Percentiles rank a stretch among this genome's conserved stretches.
Evolutionary conservation across 2,329 filamentous ascomycete species (phyloP).

Genomic region (Elsinoe australis): DNA sequence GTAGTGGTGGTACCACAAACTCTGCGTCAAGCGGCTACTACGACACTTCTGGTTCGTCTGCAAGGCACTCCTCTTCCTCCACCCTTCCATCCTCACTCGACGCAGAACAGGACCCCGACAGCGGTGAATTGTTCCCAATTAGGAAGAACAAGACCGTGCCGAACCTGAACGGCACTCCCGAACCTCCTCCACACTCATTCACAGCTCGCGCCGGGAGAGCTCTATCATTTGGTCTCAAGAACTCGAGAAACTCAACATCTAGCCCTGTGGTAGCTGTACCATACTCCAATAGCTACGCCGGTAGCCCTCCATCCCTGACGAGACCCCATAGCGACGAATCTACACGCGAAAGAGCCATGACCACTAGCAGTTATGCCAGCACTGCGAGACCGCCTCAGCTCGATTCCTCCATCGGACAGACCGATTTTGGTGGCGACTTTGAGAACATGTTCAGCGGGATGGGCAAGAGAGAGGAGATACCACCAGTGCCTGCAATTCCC

Average conservation of each 20-base stretch:
- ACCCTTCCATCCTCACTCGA: slow-evolving; percentile 51
- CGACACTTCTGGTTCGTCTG: slow-evolving; percentile 38
- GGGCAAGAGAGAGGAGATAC: slow-evolving; percentile 22
- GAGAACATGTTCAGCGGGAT: slow-evolving; percentile 30
- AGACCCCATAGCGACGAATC: slow-evolving; percentile 19
- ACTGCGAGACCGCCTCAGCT: slow-evolving; percentile 31
- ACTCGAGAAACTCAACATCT: slow-evolving; percentile 26
- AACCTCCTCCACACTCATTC: slow-evolving; percentile 32
- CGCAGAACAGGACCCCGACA: slow-evolving; percentile 29
- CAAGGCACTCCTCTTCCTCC: slow-evolving; percentile 48
- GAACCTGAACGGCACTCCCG: slow-evolving; percentile 31
- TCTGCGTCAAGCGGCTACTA: slow-evolving; percentile 41
- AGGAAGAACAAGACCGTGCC: slow-evolving; percentile 32
- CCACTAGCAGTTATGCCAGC: slow-evolving; percentile 34
- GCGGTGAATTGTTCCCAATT: slow-evolving; percentile 32
- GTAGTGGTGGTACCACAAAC: slow-evolving; percentile 43
- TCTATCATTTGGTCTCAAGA: slow-evolving; percentile 44
- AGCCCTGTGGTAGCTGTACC: background rate
- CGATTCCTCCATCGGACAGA: slow-evolving; percentile 24
- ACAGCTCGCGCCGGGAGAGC: slow-evolving; percentile 41
- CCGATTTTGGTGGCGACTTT: slow-evolving; percentile 30
- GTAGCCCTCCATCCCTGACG: background rate
- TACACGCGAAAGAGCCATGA: slow-evolving; percentile 36
- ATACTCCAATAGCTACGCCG: background rate
- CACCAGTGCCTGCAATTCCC: slow-evolving; percentile 21